Percentiles rank a stretch among this genome's conserved stretches.
These are phyloP conservation scores for Diaporthe sp. DNA, from an alignment of 2,329 filamentous ascomycete species.

Conservation along the genomic window DNA sequence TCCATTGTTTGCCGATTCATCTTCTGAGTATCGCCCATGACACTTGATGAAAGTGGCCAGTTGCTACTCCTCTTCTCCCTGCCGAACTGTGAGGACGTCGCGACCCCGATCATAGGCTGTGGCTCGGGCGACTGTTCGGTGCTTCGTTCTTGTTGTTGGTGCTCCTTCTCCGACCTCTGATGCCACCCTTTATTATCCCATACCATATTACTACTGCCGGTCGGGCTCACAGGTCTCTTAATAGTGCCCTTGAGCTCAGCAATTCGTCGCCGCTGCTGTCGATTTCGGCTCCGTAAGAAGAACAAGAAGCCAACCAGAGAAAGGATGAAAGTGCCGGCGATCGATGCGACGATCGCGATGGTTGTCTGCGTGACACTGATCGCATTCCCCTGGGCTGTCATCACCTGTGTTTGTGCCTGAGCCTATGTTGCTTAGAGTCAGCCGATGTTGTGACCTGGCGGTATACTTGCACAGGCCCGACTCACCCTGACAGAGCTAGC, in stretches of 20 bases:
- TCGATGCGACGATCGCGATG: slow-evolving; percentile 19
- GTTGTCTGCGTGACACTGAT: neutral
- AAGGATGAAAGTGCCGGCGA: slow-evolving; percentile 19
- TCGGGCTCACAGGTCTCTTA: slow-evolving; percentile 1
- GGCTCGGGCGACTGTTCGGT: neutral
- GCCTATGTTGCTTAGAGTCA: neutral
- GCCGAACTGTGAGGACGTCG: neutral
- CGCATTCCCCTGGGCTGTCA: neutral
- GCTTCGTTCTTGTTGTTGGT: neutral
- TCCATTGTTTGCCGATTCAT: neutral
- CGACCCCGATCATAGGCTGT: neutral
- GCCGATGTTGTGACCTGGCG: neutral
- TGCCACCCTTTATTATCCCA: slow-evolving; percentile 16
- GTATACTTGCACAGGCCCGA: neutral
- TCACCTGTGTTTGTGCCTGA: slow-evolving; percentile 21
- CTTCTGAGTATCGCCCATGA: neutral
- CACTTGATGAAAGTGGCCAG: slow-evolving; percentile 6
- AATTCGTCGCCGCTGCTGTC: neutral
- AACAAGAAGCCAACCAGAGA: slow-evolving; percentile 17
- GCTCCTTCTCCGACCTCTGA: neutral
- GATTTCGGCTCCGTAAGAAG: slow-evolving; percentile 4
- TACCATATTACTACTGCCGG: slow-evolving; percentile 11
- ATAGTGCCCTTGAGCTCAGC: slow-evolving; percentile 5
- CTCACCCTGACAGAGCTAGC: slow-evolving; percentile 23
- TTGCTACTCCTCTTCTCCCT: slow-evolving; percentile 19